Base-by-base conservation (phyloP, 2,329 filamentous ascomycete genomes). In the Metarhizium brunneum region DNA sequence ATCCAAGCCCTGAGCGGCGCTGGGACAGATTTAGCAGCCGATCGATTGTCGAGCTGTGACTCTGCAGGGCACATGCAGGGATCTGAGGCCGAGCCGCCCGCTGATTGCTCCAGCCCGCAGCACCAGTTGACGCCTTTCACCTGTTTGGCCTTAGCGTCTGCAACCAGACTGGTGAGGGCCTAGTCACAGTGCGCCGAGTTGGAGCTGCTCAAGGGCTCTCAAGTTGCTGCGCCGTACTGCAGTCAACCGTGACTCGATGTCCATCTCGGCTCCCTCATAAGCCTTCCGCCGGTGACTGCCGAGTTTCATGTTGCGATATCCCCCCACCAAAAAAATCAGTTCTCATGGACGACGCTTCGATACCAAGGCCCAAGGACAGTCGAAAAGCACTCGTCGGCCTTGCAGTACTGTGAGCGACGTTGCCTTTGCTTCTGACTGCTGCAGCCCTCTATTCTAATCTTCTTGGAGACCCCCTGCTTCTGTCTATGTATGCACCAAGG, bases 11-110 rank as follows among this genome's bases (percentile, higher is more conserved):
- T 13, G 38, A 40, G 38, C 38, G 38, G 38, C 38, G 38, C 38
- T 40, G 38, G 13, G 49, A 49, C 45, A 45, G 47, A 38, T 54
- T 54, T 50, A 51, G 52, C 40, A 54, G 51, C 47, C 55, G 55
- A 54, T 56, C 55, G 47, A 56, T 56, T 53, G 54, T 56, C 54
- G 54, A 56, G 50, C 45, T 48, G 50, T 38, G 40, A 38, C 52
- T 54, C 40, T 49, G 30, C 45, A n/a, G n/a, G 47, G 32, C 45
- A 49, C 35, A 30, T 11, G 47, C 36, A n/a, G 32, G 40, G 50
- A 52, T 20, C 5, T 11, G 11, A 40, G 38, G 38, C 38, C 11
- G 13, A 35, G 25, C 42, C 51, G 51, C 20, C 50, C 36, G 50
- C 50, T 43, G 49, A 52, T 52, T 52, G 36, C 50, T 40, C 36